These are phyloP conservation scores for Myrica gale DNA, from an alignment of 306 rosid species.

Conservation along the genomic window DNA sequence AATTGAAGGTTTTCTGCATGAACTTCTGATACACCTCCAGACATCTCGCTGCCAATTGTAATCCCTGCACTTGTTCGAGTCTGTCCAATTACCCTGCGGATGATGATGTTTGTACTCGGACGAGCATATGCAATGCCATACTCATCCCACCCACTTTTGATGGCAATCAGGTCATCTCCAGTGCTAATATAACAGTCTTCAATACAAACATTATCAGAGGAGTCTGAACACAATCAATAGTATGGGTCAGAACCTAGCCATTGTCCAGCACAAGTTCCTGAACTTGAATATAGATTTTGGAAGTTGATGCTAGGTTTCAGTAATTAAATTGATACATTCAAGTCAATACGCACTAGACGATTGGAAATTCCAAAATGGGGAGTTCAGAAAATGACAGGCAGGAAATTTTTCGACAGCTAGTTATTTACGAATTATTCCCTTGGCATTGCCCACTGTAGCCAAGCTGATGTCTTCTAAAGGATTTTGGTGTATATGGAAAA, in stretches of 20 bases:
- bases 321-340: not conserved
- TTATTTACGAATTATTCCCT: not conserved
- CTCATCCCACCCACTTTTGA: conserved; percentile 90
- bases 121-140: conserved; percentile 65
- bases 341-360: not conserved
- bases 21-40: conserved; percentile 74
- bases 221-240: conserved; percentile 47
- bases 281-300: not conserved
- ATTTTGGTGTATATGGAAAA: not conserved
- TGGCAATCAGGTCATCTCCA: conserved; percentile 74
- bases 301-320: not conserved
- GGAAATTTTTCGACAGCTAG: not conserved
- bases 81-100: conserved; percentile 52
- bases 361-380: not conserved
- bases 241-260: conserved; percentile 16
- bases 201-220: conserved; percentile 67
- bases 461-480: not conserved
- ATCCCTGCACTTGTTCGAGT: conserved; percentile 61
- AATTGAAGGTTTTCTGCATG: conserved; percentile 56
- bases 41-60: conserved; percentile 86
- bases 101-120: conserved; percentile 59
- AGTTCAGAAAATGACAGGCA: not conserved
- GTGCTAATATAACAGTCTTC: conserved; percentile 84
- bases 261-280: not conserved
- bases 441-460: not conserved